Conservation (phyloP, 2,329 filamentous ascomycete genomes). For the Xylariaceae sp. region DNA sequence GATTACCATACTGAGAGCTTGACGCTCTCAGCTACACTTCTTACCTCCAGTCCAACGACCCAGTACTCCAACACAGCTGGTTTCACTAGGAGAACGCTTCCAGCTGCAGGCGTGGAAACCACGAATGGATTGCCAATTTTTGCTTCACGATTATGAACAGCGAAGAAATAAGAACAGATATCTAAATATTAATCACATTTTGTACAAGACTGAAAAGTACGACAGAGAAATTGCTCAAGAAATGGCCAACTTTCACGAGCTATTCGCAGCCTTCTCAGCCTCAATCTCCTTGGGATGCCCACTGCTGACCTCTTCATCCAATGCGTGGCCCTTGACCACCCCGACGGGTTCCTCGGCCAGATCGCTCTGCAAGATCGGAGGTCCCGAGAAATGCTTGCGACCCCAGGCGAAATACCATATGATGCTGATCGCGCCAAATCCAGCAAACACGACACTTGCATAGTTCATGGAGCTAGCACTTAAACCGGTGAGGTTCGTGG, state of each 20-base stretch:
- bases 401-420: conserved; percentile 61
- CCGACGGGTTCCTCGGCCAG: conserved; percentile 16
- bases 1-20: no score
- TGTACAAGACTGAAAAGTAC: no score
- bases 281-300: neutral
- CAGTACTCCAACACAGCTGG: no score
- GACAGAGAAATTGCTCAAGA: no score
- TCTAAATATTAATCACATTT: no score
- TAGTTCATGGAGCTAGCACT: conserved; percentile 59
- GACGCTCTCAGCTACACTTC: no score
- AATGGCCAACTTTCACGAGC: neutral
- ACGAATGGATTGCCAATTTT: no score
- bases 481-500: conserved; percentile 52
- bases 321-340: conserved; percentile 17
- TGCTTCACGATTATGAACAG: no score
- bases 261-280: neutral
- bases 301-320: conserved; percentile 11
- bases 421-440: conserved; percentile 55
- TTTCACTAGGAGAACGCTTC: no score
- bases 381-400: conserved; percentile 60
- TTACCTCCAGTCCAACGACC: no score
- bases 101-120: no score
- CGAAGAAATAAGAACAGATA: no score
- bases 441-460: conserved; percentile 61
- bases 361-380: conserved; percentile 33